Evolutionary conservation across 2,329 filamentous ascomycete genomes (phyloP), one percentile per base, ranked within the genome.

Genomic region (Paraphaeosphaeria minitans): DNA sequence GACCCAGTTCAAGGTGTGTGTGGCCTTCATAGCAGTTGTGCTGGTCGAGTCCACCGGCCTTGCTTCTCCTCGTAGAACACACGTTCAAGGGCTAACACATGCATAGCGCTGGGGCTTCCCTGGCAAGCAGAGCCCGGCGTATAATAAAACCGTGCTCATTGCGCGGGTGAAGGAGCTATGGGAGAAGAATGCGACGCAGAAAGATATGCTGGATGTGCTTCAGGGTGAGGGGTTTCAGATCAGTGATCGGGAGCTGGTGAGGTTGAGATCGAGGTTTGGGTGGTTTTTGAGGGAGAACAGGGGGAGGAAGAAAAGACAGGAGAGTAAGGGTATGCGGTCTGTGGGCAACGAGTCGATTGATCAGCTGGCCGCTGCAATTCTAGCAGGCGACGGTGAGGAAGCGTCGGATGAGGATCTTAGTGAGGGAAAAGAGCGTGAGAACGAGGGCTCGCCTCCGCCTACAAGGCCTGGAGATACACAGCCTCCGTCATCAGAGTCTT

Each of bases 141-240:
- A 92, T 71, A 90, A 89, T 69, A 89, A 92, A 71, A 80, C 82
- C 14, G 80, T 80, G 24, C 83, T 94, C 8, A 85, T 91, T 42
- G 84, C 83, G 19, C 86, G 91, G 31, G 84, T 94, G 60, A 88
- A 87, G 70, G 85, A 93, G 77, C 81, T 95, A 67, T 95, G 91
- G 91, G 88, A 91, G 73, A 82, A 80, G 66, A 95, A 94, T 70
- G 82, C 86, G 14, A 83, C 81, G 19, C 90, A 93, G 74, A 84
- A 84, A 59, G 88, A 93, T 64, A 95, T 95, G 86, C 80, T 93
- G 56, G 81, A 83, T 27, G 84, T 86, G 29, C 80, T 95, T 58
- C 87, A 86, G 64, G 83, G 86, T 21, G 90, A 93, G 71, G 91
- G 91, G 14, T 92, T 87, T 68, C 81, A 87, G 24, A 87, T 94